Evolutionary conservation across 768 basidiomycete genomes (phyloP), one percentile per base, ranked within the genome.

Genomic region (Boletellus emodensis): DNA sequence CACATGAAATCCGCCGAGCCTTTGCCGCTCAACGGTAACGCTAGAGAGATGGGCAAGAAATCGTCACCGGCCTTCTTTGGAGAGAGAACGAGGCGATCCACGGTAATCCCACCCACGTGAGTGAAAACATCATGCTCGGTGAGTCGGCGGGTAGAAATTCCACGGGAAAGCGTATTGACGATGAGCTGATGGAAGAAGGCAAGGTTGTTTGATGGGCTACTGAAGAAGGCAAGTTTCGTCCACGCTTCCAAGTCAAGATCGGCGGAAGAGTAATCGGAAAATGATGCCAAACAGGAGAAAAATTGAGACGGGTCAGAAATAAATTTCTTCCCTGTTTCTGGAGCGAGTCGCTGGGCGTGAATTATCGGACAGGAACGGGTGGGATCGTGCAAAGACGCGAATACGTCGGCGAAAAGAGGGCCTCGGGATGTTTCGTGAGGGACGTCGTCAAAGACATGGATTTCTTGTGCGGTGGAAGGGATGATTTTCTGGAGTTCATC

Each of bases 401-500:
- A 80, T 35, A 91, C 84, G 56, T 90, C 85, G n/a, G 78, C 71
- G 57, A 84, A 89, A 18, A 94, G 74, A 13, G 71, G 71, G 1
- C 89, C 87, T 58, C 82, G 82, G 1, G 80, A 75, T 22, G 76
- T 72, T 34, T 78, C 67, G 41, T 78, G 76, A 3, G 84, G 79
- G 11, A 89, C 86, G 55, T 94, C 91, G 54, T 91, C 89, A 24
- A 92, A 69, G 51, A 94, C 85, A 59, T 90, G 77, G 7, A 94
- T 71, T 22, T 68, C 70, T 59, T 71, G 75, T 18, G 75, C 84
- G 14, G 78, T 78, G 6, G 73, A 45, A 6, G 92, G 92, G 32
- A 94, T 61, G 22, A 77, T 67, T 13, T 62, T 65, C 54, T 74
- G 76, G 52, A 95, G 74, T n/a, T 80, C 77, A 17, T 74, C 71